A percentile compares a stretch with the other conserved stretches of the same genome.
phyloP scores from a whole-genome alignment of 441 rosid species.

The Croton setiger region DNA sequence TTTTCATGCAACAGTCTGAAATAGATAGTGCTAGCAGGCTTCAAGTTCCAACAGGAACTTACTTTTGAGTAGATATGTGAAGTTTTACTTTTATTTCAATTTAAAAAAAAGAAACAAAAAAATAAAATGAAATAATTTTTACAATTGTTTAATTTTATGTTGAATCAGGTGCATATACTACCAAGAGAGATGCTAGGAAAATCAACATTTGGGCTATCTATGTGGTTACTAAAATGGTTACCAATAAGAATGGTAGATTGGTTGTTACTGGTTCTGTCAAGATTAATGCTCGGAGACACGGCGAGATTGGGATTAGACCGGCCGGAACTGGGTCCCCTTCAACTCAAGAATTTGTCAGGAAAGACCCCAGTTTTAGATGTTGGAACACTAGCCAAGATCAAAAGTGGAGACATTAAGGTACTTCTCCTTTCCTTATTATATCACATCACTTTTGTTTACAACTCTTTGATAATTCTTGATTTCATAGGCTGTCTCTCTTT shows the following conservation, averaged over 20 bases:
- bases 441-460: conserved; percentile 21
- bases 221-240: conserved; percentile 76
- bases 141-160: background rate
- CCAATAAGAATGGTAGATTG: conserved; percentile 63
- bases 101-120: background rate
- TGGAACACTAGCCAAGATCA: conserved; percentile 72
- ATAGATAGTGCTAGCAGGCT: background rate
- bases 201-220: conserved; percentile 74
- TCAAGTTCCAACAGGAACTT: conserved; percentile 17
- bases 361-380: conserved; percentile 88
- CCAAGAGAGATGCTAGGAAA: conserved; percentile 82
- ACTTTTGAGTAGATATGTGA: background rate
- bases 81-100: background rate
- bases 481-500: conserved; percentile 2
- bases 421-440: conserved; percentile 16
- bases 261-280: conserved; percentile 53
- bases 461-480: conserved; percentile 3
- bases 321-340: conserved; percentile 75
- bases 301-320: conserved; percentile 57
- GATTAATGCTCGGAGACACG: conserved; percentile 66
- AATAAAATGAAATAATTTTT: background rate
- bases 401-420: conserved; percentile 75
- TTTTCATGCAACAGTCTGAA: too few relatives aligned
- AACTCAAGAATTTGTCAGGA: conserved; percentile 59
- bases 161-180: conserved; percentile 70